Percentiles rank a stretch among this genome's conserved stretches.
phyloP scores from a whole-genome alignment of 2,329 filamentous ascomycete genomes.

The Aspergillus glaucus region DNA sequence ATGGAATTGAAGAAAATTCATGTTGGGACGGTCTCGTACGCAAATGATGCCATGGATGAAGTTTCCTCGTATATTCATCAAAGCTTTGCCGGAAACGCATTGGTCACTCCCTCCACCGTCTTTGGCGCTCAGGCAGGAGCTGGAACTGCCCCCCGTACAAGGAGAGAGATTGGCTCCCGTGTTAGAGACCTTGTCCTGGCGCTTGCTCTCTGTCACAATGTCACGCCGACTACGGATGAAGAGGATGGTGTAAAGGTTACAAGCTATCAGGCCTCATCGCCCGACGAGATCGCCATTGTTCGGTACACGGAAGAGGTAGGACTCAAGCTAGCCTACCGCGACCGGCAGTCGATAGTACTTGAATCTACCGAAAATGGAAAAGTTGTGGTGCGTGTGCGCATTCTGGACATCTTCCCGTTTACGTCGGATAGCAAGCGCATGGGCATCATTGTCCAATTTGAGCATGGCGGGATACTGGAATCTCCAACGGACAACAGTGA shows the following conservation, averaged over 20 bases:
- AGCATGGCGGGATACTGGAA: slow-evolving; percentile 49
- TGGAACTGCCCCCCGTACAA: slow-evolving; percentile 66
- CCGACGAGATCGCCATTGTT: slow-evolving; percentile 97
- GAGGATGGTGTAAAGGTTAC: slow-evolving; percentile 70
- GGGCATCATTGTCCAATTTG: slow-evolving; percentile 91
- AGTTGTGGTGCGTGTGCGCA: slow-evolving; percentile 73
- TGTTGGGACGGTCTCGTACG: slow-evolving; percentile 95
- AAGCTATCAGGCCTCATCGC: slow-evolving; percentile 92
- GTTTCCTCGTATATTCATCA: slow-evolving; percentile 80
- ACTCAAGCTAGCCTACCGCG: slow-evolving; percentile 73
- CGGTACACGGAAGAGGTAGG: slow-evolving; percentile 92
- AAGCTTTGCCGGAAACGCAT: slow-evolving; percentile 57
- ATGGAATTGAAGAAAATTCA: slow-evolving; percentile 99
- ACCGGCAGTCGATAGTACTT: slow-evolving; percentile 77
- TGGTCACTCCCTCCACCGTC: slow-evolving; percentile 71
- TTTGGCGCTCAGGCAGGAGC: slow-evolving; percentile 55
- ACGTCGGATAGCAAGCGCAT: slow-evolving; percentile 97
- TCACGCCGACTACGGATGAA: slow-evolving; percentile 84
- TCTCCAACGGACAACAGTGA: slow-evolving; percentile 58
- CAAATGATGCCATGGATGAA: slow-evolving; percentile 98
- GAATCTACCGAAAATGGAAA: slow-evolving; percentile 69
- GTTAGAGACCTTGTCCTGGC: slow-evolving; percentile 91
- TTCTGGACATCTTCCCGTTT: slow-evolving; percentile 93
- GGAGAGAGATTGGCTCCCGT: slow-evolving; percentile 86
- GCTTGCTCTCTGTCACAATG: slow-evolving; percentile 90